Conservation (phyloP, 192 early-diverging fungal genomes). For the Linnemannia exigua region DNA sequence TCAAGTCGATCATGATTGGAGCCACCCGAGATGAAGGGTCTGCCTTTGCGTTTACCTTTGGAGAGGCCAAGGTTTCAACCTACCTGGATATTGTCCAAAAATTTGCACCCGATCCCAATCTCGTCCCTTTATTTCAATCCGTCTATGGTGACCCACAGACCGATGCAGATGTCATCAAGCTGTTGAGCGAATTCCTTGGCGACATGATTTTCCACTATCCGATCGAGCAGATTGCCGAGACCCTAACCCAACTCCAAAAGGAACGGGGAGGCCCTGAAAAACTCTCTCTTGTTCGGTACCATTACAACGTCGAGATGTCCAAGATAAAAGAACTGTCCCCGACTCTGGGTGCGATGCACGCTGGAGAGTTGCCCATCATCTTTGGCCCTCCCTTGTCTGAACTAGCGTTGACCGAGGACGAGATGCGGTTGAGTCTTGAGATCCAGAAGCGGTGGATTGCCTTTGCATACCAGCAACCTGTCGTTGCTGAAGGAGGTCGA, state of each 20-base stretch:
- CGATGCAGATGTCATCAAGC: conserved; percentile 7
- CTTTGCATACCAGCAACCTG: conserved; percentile 24
- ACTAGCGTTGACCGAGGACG: background rate
- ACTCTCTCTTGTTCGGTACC: conserved; percentile 7
- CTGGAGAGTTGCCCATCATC: conserved; percentile 24
- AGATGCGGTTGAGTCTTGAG: conserved; percentile 19
- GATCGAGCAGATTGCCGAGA: background rate
- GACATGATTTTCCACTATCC: conserved; percentile 21
- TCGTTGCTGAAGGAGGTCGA: too few relatives aligned
- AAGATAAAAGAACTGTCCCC: background rate
- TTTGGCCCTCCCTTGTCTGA: conserved; percentile 23
- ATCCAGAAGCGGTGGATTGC: conserved; percentile 33
- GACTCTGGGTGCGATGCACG: conserved; percentile 23
- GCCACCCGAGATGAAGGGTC: conserved; percentile 33
- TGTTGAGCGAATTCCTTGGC: background rate
- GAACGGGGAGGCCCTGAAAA: background rate
- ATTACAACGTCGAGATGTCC: conserved; percentile 15
- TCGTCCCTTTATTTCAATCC: background rate
- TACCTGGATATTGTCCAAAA: conserved; percentile 1
- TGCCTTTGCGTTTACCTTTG: conserved; percentile 8
- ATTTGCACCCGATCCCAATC: conserved; percentile 8
- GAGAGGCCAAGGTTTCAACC: background rate
- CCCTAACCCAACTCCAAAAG: background rate
- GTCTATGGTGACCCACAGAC: conserved; percentile 26
- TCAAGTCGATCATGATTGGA: conserved; percentile 42